Base-by-base conservation (phyloP, 768 basidiomycete species). In the Imleria badia region DNA sequence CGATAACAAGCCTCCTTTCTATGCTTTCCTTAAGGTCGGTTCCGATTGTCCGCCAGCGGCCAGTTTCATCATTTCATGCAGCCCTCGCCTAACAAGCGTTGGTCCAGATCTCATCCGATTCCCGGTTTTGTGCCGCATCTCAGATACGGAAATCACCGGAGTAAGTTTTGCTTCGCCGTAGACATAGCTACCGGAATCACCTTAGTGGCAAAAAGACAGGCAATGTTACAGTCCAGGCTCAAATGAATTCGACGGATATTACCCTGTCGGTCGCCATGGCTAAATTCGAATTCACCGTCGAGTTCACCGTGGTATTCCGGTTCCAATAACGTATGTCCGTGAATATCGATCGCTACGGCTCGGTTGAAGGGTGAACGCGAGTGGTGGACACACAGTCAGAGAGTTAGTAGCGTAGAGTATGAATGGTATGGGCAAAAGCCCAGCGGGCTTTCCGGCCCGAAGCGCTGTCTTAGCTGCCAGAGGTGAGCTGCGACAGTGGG, bases 31-130 rank as follows among this genome's bases (percentile, higher is more conserved):
- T 50, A 19, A n/a, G 33, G 35, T 43, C 48, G 47, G 31, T 33
- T 51, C 34, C 36, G 38, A 52, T 35, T 42, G 20, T 29, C 36
- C 44, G 38, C 22, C 20, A 15, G 45, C 40, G 44, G 45, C 43
- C 34, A 34, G 62, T 67, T 66, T 57, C 58, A 52, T 30, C 30
- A 60, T 67, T 66, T 57, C 58, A 52, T 30, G 43, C 33, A 51
- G 15, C 41, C 45, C 48, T 45, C 56, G 50, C 48, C 55, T 62
- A 62, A 45, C 45, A 35, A 41, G 31, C n/a, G 30, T 50, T 47
- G 38, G 45, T 52, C 45, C 43, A 49, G 19, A 34, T 20, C 52
- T 52, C 46, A 51, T 44, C 45, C 56, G 65, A 46, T 45, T 13
- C 34, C 50, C 29, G 23, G 50, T 49, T 47, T 54, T 42, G 44